Percentiles rank a stretch among this genome's conserved stretches.
These are phyloP conservation scores for Novymonas esmeraldas DNA, from an alignment of 208 protist species.

Conservation along the genomic window DNA sequence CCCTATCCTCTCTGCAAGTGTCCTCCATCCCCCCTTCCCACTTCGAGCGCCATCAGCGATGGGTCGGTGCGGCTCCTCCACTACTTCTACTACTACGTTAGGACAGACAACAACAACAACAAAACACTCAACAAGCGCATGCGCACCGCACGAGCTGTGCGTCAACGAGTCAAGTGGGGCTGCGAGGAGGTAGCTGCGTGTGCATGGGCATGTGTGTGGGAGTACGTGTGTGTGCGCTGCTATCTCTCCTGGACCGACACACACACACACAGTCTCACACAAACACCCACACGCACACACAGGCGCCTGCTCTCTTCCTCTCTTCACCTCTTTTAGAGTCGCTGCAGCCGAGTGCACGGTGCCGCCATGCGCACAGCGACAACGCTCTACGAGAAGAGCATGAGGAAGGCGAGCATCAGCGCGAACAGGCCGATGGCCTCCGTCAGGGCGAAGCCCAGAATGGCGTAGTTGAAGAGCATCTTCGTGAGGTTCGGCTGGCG, in stretches of 20 bases:
- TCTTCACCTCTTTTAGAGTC: not conserved
- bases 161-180: too few species aligned
- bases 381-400: slow-evolving; percentile 84
- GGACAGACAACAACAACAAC: not conserved
- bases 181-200: too few species aligned
- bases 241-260: too few species aligned
- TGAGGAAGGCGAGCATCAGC: slow-evolving; percentile 87
- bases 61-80: too few species aligned
- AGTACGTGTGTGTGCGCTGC: too few species aligned
- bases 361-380: not conserved
- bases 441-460: slow-evolving; percentile 84
- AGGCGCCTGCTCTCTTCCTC: not conserved
- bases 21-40: too few species aligned
- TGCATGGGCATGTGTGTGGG: not conserved
- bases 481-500: slow-evolving; percentile 78
- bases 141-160: too few species aligned
- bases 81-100: too few species aligned
- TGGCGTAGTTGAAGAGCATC: slow-evolving; percentile 87
- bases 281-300: not conserved
- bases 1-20: too few species aligned
- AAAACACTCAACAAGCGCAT: too few species aligned
- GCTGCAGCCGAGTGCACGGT: slow-evolving; percentile 1
- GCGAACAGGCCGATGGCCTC: slow-evolving; percentile 88
- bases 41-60: too few species aligned
- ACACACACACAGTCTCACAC: not conserved